Percentiles rank a stretch among this genome's conserved stretches.
phyloP scores from a whole-genome alignment of 805 yeast genomes.

The Candida krabiensis region DNA sequence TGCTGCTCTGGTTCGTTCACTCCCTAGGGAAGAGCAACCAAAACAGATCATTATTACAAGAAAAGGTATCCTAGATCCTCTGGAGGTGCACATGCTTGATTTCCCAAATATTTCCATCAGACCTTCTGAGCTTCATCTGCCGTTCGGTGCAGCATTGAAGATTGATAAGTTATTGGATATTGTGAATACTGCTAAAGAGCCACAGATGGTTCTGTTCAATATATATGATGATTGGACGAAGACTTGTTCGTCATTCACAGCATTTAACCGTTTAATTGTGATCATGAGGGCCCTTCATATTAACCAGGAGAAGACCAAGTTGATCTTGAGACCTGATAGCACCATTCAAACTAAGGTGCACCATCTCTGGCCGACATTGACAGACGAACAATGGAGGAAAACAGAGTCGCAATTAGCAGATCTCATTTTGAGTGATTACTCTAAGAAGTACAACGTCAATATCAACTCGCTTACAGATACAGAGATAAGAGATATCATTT shows the following conservation, averaged over 20 bases:
- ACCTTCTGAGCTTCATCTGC: conserved; percentile 84
- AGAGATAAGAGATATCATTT: conserved; percentile 88
- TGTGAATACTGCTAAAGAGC: conserved; percentile 84
- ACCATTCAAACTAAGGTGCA: conserved; percentile 68
- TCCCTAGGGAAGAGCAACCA: conserved; percentile 94
- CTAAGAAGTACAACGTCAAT: conserved; percentile 81
- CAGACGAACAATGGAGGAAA: conserved; percentile 87
- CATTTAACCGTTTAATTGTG: conserved; percentile 83
- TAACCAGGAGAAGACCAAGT: conserved; percentile 71
- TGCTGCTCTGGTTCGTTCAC: conserved; percentile 82
- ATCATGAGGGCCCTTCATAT: conserved; percentile 81
- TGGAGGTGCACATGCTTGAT: conserved; percentile 95
- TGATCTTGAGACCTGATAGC: conserved; percentile 74
- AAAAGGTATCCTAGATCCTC: conserved; percentile 88
- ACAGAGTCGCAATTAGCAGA: conserved; percentile 89
- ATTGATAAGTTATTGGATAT: conserved; percentile 77
- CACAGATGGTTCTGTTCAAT: conserved; percentile 88
- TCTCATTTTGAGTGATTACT: conserved; percentile 80
- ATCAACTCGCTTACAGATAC: conserved; percentile 86
- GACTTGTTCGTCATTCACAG: conserved; percentile 83
- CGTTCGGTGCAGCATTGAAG: conserved; percentile 83
- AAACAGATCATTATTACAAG: conserved; percentile 87
- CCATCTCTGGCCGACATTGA: conserved; percentile 91
- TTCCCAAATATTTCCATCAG: conserved; percentile 90
- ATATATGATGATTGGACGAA: conserved; percentile 94